phyloP scores from a whole-genome alignment of 2,329 filamentous ascomycete species.

The Fusarium sp. region DNA sequence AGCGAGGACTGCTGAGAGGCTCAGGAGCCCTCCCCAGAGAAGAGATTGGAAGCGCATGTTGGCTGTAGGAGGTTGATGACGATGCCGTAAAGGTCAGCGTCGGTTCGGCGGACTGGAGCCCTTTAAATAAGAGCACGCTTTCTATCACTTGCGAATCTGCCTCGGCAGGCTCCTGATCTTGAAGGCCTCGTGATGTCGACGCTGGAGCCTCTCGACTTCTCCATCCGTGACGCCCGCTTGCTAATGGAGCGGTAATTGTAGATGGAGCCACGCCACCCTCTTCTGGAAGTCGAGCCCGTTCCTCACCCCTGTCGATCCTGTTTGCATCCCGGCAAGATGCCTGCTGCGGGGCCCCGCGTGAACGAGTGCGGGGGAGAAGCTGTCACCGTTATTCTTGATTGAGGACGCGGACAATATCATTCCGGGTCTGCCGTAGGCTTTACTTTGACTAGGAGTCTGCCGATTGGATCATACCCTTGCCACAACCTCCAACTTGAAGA shows the following conservation, averaged over 20 bases:
- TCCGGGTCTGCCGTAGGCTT: conserved; percentile 2
- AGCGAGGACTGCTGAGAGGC: conserved; percentile 28
- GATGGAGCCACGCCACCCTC: conserved; percentile 12
- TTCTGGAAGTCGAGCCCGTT: conserved; percentile 11
- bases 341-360: conserved; percentile 26
- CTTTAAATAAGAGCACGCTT: neutral
- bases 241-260: conserved; percentile 21
- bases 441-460: too few species aligned
- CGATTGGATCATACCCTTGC: too few species aligned
- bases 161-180: conserved; percentile 1
- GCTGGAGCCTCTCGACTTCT: neutral
- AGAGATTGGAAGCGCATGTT: conserved; percentile 28
- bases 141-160: neutral
- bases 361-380: conserved; percentile 13
- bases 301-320: neutral
- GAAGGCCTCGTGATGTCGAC: conserved; percentile 1
- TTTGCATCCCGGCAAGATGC: neutral
- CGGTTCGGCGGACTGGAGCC: neutral
- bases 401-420: conserved; percentile 9
- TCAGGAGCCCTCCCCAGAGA: conserved; percentile 29
- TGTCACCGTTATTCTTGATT: conserved; percentile 13
- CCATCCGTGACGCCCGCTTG: neutral
- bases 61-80: neutral
- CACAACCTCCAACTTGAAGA: too few species aligned
- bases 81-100: neutral